These are phyloP conservation scores for Nitzschia inconspicua DNA, from an alignment of 108 stramenopile species.

Conservation along the genomic window DNA sequence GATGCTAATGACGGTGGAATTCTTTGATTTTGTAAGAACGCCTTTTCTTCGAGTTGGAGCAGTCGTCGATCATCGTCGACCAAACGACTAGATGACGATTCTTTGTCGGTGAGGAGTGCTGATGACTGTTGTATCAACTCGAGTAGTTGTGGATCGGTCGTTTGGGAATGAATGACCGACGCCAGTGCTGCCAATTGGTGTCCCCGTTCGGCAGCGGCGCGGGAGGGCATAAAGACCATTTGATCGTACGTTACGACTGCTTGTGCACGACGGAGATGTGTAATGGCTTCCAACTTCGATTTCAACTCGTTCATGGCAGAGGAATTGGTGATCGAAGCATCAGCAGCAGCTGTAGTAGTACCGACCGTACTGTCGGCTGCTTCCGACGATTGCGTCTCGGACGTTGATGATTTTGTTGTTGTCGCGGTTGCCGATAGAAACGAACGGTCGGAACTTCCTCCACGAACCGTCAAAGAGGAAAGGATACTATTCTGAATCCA, in stretches of 20 bases:
- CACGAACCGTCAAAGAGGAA: too few relatives aligned
- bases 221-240: slow-evolving; percentile 71
- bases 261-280: slow-evolving; percentile 5
- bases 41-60: slow-evolving; percentile 42
- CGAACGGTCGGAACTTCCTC: too few relatives aligned
- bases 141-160: slow-evolving; percentile 46
- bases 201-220: slow-evolving; percentile 47
- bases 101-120: slow-evolving; percentile 11
- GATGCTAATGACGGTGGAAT: slow-evolving; percentile 58
- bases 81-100: background rate
- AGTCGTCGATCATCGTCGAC: slow-evolving; percentile 28
- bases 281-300: too few relatives aligned
- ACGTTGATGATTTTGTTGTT: too few relatives aligned
- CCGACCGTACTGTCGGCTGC: too few relatives aligned
- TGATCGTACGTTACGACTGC: slow-evolving; percentile 45
- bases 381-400: too few relatives aligned
- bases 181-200: slow-evolving; percentile 68
- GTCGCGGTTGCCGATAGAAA: too few relatives aligned
- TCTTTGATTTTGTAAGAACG: slow-evolving; percentile 43
- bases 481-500: too few relatives aligned
- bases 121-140: slow-evolving; percentile 28
- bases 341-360: too few relatives aligned
- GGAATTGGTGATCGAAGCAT: too few relatives aligned
- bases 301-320: too few relatives aligned
- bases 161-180: slow-evolving; percentile 58